Conservation (phyloP, 139 green algal species). For the Asterochloris sp. region DNA sequence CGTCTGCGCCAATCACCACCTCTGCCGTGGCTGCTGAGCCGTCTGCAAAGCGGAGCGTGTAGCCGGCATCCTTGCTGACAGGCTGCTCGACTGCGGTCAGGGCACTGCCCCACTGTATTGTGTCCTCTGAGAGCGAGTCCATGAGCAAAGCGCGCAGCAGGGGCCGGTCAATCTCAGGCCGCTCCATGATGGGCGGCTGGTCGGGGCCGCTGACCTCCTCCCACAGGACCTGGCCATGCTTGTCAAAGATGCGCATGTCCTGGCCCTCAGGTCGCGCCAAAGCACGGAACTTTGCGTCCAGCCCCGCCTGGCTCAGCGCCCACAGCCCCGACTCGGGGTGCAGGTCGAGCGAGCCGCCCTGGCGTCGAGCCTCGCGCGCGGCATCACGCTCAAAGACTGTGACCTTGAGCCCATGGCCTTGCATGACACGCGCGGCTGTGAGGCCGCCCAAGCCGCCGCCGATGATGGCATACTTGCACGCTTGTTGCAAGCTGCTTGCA, state of each 20-base stretch:
- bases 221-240: neutral
- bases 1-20: constrained; percentile 12
- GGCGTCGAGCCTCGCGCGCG: neutral
- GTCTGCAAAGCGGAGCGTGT: constrained; percentile 8
- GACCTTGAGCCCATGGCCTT: constrained; percentile 2
- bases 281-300: neutral
- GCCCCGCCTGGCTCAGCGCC: constrained; percentile 6
- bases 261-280: neutral
- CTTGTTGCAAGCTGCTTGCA: no score
- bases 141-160: constrained; percentile 6
- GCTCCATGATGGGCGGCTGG: neutral
- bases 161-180: constrained; percentile 12
- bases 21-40: neutral
- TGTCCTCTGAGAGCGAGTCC: constrained; percentile 1
- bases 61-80: neutral
- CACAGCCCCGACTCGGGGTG: constrained; percentile 2
- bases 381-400: constrained; percentile 13
- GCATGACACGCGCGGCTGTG: neutral
- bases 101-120: neutral
- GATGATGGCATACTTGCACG: constrained; percentile 5
- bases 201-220: neutral
- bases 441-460: constrained; percentile 8
- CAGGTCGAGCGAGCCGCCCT: constrained; percentile 8
- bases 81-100: neutral
- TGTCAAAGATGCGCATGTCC: constrained; percentile 10